Conservation (phyloP, 2,329 filamentous ascomycete genomes). For the Stemphylium lycopersici region DNA sequence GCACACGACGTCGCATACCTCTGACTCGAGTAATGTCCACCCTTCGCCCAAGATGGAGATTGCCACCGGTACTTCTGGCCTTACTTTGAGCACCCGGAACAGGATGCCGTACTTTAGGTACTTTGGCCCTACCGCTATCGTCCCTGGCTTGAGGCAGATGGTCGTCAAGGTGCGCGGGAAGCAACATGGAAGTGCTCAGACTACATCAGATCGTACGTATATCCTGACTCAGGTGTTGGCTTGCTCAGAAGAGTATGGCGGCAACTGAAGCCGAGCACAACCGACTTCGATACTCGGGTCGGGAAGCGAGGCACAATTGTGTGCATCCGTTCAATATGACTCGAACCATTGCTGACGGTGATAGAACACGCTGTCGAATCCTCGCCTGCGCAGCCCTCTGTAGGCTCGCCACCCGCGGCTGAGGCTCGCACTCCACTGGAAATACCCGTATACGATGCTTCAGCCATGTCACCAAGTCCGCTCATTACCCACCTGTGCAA, state of each 20-base stretch:
- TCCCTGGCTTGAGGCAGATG: slow-evolving; percentile 93
- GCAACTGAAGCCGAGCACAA: not conserved
- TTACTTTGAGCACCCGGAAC: slow-evolving; percentile 60
- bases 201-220: slow-evolving; percentile 57
- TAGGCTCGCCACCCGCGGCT: slow-evolving; percentile 33
- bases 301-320: not conserved
- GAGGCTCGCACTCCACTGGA: slow-evolving; percentile 53
- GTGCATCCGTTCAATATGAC: not conserved
- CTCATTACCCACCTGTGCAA: slow-evolving; percentile 78
- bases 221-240: not conserved
- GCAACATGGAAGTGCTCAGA: slow-evolving; percentile 64
- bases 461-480: slow-evolving; percentile 71
- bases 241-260: not conserved
- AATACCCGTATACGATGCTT: slow-evolving; percentile 77
- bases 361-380: slow-evolving; percentile 40
- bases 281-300: not conserved
- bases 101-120: slow-evolving; percentile 89
- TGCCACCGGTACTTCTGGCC: slow-evolving; percentile 18
- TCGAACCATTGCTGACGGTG: slow-evolving; percentile 3
- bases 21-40: slow-evolving; percentile 27
- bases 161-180: slow-evolving; percentile 76
- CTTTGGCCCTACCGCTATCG: slow-evolving; percentile 88
- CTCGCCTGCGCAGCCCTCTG: slow-evolving; percentile 40
- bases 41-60: slow-evolving; percentile 29
- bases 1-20: slow-evolving; percentile 29